These are phyloP conservation scores for Spathaspora arborariae DNA, from an alignment of 805 yeast genomes.

Conservation along the genomic window DNA sequence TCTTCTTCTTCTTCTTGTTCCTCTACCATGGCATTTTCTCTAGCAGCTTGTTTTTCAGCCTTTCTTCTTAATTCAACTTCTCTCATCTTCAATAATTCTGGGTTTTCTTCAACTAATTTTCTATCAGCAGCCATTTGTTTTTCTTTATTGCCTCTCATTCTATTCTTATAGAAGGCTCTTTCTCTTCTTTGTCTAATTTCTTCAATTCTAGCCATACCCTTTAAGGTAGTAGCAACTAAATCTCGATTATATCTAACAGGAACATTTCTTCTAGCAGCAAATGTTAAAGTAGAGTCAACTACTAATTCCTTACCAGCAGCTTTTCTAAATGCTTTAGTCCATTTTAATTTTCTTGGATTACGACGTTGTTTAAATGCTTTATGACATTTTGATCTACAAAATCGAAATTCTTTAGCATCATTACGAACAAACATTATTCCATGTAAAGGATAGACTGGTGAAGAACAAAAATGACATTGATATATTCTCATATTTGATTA, in stretches of 20 bases:
- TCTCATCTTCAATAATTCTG: slow-evolving; percentile 86
- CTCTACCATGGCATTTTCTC: slow-evolving; percentile 44
- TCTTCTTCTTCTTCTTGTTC: slow-evolving; percentile 33
- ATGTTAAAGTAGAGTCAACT: slow-evolving; percentile 92
- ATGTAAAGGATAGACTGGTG: slow-evolving; percentile 80
- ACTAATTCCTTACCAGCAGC: slow-evolving; percentile 99
- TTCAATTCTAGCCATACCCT: slow-evolving; percentile 94
- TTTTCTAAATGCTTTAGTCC: slow-evolving; percentile 99
- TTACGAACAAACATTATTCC: slow-evolving; percentile 98
- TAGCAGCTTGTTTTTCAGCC: slow-evolving; percentile 67
- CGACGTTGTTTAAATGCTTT: slow-evolving; percentile 96
- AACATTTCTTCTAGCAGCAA: slow-evolving; percentile 95
- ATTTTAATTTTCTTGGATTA: slow-evolving; percentile 94
- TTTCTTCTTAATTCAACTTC: slow-evolving; percentile 83
- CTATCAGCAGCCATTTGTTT: slow-evolving; percentile 79
- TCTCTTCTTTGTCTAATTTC: slow-evolving; percentile 96
- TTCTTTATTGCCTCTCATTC: slow-evolving; percentile 97
- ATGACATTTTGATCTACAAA: slow-evolving; percentile 97
- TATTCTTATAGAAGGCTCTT: slow-evolving; percentile 97
- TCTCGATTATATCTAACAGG: slow-evolving; percentile 98
- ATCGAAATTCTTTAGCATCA: slow-evolving; percentile 95
- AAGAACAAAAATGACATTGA: slow-evolving; percentile 94
- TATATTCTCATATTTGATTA: slow-evolving; percentile 64
- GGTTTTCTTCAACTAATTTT: slow-evolving; percentile 83
- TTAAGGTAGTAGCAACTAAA: slow-evolving; percentile 86